phyloP scores from a whole-genome alignment of 805 yeast genomes.

The Candida anglica region DNA sequence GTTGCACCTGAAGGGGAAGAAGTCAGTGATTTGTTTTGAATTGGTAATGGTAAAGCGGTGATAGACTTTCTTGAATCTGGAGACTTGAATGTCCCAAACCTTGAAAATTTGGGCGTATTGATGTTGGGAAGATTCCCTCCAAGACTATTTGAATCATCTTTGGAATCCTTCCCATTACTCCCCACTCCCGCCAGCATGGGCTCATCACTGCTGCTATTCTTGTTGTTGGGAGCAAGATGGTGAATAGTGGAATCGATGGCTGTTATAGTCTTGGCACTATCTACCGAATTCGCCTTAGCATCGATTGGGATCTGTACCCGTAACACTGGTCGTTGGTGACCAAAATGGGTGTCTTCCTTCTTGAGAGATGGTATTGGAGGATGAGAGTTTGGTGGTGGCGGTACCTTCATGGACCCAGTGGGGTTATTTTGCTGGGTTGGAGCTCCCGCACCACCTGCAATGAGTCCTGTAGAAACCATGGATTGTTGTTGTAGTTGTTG shows the following conservation, averaged over 20 bases:
- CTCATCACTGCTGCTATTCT: conserved; percentile 7
- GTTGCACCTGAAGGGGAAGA: conserved; percentile 36
- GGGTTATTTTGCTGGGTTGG: background rate
- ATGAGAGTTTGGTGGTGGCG: background rate
- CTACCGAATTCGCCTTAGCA: conserved; percentile 26
- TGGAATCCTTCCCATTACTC: too few relatives aligned
- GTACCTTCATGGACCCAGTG: too few relatives aligned
- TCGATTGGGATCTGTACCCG: conserved; percentile 64
- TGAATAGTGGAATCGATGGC: conserved; percentile 29
- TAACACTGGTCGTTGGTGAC: conserved; percentile 49
- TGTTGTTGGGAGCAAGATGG: conserved; percentile 4
- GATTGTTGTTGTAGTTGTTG: conserved; percentile 14
- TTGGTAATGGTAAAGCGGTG: conserved; percentile 30
- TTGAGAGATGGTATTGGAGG: background rate
- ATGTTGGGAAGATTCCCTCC: conserved; percentile 8
- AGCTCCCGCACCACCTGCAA: background rate
- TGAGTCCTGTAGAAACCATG: too few relatives aligned
- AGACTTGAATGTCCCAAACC: conserved; percentile 21
- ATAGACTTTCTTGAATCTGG: conserved; percentile 29
- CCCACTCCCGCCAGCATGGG: conserved; percentile 3
- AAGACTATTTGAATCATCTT: conserved; percentile 6
- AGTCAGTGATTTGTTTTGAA: conserved; percentile 34
- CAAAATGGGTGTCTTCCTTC: too few relatives aligned
- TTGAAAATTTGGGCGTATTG: conserved; percentile 10
- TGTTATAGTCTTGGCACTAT: conserved; percentile 43